phyloP scores from a whole-genome alignment of 2,329 filamentous ascomycete genomes.

The Xylariaceae sp. region DNA sequence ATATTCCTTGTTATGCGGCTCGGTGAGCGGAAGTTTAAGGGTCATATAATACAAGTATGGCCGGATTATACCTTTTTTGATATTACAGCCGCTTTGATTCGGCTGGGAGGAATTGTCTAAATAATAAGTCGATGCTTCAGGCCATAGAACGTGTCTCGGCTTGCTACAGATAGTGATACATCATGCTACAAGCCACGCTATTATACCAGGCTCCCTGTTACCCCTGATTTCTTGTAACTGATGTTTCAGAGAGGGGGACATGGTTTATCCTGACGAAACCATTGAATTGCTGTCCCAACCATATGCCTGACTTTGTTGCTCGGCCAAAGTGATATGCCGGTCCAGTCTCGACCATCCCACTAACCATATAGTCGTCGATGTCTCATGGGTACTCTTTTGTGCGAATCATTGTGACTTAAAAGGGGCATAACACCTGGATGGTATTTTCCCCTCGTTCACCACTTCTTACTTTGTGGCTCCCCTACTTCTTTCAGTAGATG shows the following conservation, averaged over 20 bases:
- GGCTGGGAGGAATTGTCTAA: neutral
- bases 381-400: neutral
- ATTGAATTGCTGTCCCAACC: neutral
- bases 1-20: neutral
- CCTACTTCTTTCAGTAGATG: neutral
- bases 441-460: neutral
- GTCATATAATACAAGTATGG: conserved; percentile 17
- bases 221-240: neutral
- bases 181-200: neutral
- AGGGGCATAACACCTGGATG: neutral
- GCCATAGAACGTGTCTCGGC: neutral
- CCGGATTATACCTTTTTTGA: too few relatives aligned
- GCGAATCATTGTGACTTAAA: neutral
- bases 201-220: neutral
- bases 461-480: neutral
- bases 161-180: conserved; percentile 9
- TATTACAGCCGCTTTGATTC: conserved; percentile 14
- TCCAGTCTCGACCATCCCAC: too few relatives aligned
- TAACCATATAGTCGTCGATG: too few relatives aligned
- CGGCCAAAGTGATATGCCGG: too few relatives aligned
- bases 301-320: too few relatives aligned
- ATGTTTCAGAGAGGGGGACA: neutral
- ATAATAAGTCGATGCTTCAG: neutral
- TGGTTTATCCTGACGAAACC: neutral
- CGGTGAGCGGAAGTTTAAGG: conserved; percentile 1